Evolutionary conservation across 805 yeast species (phyloP), one percentile per base, ranked within the genome.

Genomic region (Candida hispaniensis): DNA sequence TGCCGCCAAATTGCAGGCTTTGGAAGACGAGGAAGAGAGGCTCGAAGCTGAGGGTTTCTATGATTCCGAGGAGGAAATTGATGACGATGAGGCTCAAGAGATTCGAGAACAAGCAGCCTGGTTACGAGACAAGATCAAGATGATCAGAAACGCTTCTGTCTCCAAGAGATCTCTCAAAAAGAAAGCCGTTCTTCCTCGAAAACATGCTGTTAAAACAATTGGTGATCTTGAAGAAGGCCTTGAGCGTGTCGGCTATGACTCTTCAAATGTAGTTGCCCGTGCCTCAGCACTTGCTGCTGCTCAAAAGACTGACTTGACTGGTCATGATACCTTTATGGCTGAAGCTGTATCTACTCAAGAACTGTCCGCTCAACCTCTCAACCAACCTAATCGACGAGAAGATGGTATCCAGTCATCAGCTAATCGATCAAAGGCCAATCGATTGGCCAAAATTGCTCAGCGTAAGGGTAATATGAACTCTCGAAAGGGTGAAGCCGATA

Each of bases 11-110:
- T 70, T 91, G 55, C 83, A 83, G 61, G 94, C 94, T 11, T 67
- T 91, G 45, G 99, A 91, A 63, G 95, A 80, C 44, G 99, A 91
- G 63, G 99, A 91, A 64, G 97, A 88, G 17, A 71, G 76, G 56
- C 72, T 91, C 50, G 94, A 88, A 61, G 61, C 69, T 30, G 94
- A 86, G 63, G 99, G 99, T 18, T 91, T 91, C 66, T 91, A 91
- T 59, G 93, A 83, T 48, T 77, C 93, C 19, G 95, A 86, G 52
- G 80, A 71, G 47, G 74, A 68, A 41, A 58, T 56, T 34, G 64
- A 61, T 24, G 80, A 75, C 40, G 85, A 75, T 47, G 78, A 75
- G 35, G 63, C 64, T 24, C 75, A 69, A 39, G 82, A 76, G 35
- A 67, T 91, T 34, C 71, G 68, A 47, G 85, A 75, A 45, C 91